Evolutionary conservation across 2,329 filamentous ascomycete genomes (phyloP).

Genomic region (Phaeoacremonium minimum): DNA sequence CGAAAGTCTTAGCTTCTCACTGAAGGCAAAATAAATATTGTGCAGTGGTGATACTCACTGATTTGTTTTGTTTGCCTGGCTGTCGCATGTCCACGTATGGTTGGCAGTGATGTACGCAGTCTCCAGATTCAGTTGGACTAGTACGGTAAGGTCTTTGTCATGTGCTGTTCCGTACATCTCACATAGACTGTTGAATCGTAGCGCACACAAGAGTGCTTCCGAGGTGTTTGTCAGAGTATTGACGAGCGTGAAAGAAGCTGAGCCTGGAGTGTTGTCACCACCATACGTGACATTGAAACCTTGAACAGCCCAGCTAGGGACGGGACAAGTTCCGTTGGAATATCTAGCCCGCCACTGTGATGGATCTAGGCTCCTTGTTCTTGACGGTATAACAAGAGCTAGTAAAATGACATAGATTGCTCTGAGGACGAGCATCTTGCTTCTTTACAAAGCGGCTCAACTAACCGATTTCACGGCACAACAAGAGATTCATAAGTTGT

Average conservation of each 20-base stretch:
- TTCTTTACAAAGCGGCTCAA: no score
- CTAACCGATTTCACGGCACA: no score
- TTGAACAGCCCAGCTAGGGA: slow-evolving; percentile 19
- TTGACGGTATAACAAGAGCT: no score
- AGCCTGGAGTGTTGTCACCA: slow-evolving; percentile 34
- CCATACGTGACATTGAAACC: slow-evolving; percentile 25
- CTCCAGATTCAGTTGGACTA: slow-evolving; percentile 2
- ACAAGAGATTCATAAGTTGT: no score
- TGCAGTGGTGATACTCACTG: slow-evolving; percentile 5
- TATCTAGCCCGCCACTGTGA: no score
- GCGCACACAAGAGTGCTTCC: slow-evolving; percentile 1
- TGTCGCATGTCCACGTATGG: not conserved
- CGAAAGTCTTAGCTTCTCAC: not conserved
- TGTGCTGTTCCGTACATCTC: slow-evolving; percentile 1
- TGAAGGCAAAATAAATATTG: not conserved
- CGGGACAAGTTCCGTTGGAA: not conserved
- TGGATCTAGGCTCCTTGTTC: no score
- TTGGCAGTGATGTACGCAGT: not conserved
- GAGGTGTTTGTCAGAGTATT: slow-evolving; percentile 29
- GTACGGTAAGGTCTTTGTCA: slow-evolving; percentile 1
- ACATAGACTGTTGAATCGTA: slow-evolving; percentile 3
- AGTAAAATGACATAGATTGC: no score
- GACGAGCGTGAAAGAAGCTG: slow-evolving; percentile 32
- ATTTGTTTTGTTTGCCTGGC: not conserved
- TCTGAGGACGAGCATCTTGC: no score